Conservation (phyloP, 2,329 filamentous ascomycete genomes). For the Trichoderma harzianum region DNA sequence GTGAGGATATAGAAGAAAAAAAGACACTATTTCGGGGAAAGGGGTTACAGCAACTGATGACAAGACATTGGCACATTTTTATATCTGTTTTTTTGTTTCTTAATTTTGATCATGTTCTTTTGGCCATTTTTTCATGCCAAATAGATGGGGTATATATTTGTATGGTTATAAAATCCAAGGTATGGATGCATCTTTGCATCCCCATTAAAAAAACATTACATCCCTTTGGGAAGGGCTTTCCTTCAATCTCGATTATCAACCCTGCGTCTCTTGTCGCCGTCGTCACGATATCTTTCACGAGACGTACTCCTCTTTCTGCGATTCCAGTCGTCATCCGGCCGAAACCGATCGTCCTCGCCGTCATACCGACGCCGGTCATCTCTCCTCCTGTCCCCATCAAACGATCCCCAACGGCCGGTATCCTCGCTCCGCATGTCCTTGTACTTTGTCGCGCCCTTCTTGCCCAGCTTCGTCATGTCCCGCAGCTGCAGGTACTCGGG, state of each 20-base stretch:
- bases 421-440: slow-evolving; percentile 85
- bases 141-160: slow-evolving; percentile 9
- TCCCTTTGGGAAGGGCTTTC: background rate
- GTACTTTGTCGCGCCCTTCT: slow-evolving; percentile 88
- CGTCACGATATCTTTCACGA: slow-evolving; percentile 51
- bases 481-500: slow-evolving; percentile 90
- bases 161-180: background rate
- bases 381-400: slow-evolving; percentile 48
- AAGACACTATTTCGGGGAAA: too few species aligned
- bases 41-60: background rate
- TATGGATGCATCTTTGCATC: background rate
- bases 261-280: slow-evolving; percentile 57
- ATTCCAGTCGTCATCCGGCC: slow-evolving; percentile 56
- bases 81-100: background rate
- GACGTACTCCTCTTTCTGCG: slow-evolving; percentile 58
- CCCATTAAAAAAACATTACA: background rate
- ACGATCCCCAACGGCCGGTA: slow-evolving; percentile 79
- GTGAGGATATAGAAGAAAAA: slow-evolving; percentile 64
- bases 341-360: slow-evolving; percentile 61
- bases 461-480: slow-evolving; percentile 90
- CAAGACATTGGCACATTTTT: background rate
- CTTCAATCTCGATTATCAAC: slow-evolving; percentile 43
- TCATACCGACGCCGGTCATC: slow-evolving; percentile 32
- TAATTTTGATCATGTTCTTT: background rate
- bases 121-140: background rate